Evolutionary conservation across 1,284 basidiomycete genomes (phyloP).

Genomic region (Apiotrichum montevideense): DNA sequence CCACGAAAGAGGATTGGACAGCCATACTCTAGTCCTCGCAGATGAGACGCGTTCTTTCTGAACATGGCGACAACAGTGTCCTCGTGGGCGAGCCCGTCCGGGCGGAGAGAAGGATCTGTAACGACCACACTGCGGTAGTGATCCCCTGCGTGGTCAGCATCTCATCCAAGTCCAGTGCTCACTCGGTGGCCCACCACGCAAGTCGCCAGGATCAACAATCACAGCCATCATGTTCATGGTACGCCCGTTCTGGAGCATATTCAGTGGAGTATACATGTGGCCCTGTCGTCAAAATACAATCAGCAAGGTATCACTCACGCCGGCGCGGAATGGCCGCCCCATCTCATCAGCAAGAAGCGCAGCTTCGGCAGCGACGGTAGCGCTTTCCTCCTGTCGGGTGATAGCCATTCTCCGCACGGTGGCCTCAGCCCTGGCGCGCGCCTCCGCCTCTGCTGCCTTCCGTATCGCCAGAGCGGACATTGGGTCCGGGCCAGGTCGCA

Average conservation of each 20-base stretch:
- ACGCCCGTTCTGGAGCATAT: not conserved
- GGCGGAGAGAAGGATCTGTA: slow-evolving; percentile 23
- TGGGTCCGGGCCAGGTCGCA: too few species aligned
- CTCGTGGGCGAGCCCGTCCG: slow-evolving; percentile 12
- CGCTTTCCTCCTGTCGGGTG: not conserved
- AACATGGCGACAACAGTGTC: slow-evolving; percentile 30
- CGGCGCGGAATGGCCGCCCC: not conserved
- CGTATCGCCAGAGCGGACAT: not conserved
- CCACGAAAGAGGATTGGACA: slow-evolving; percentile 21
- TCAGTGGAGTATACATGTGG: slow-evolving; percentile 8
- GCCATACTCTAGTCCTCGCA: slow-evolving; percentile 13
- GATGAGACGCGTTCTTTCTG: slow-evolving; percentile 8
- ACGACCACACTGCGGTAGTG: slow-evolving; percentile 19
- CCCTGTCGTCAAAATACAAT: not conserved
- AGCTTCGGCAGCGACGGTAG: not conserved
- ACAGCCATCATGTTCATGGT: slow-evolving; percentile 13
- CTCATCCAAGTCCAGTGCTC: not conserved
- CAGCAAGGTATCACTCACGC: not conserved
- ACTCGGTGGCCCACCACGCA: not conserved
- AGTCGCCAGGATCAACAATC: not conserved
- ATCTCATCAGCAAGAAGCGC: not conserved
- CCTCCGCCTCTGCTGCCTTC: not conserved
- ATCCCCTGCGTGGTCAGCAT: slow-evolving; percentile 6
- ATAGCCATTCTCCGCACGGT: not conserved
- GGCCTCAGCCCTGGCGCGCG: not conserved